phyloP scores from a whole-genome alignment of 1,139 yeast genomes.

The Debaryomyces subglobosus region DNA sequence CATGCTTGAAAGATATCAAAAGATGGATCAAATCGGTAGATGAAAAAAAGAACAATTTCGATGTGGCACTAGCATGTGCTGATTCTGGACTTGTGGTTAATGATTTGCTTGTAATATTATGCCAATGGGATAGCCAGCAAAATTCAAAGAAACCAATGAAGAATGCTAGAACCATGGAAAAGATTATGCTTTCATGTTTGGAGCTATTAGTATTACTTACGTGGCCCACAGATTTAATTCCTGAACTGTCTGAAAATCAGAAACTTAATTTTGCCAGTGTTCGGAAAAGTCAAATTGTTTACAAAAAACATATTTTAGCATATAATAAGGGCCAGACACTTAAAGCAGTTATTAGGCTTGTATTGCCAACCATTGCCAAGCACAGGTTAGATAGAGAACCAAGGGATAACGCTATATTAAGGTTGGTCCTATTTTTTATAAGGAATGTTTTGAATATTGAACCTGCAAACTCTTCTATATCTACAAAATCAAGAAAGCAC shows the following conservation, averaged over 20 bases:
- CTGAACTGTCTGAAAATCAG: conserved; percentile 59
- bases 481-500: conserved; percentile 35
- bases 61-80: conserved; percentile 87
- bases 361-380: conserved; percentile 64
- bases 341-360: conserved; percentile 70
- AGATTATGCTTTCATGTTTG: conserved; percentile 68
- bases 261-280: conserved; percentile 60
- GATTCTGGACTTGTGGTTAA: conserved; percentile 73
- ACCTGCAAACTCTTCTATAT: conserved; percentile 58
- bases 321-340: conserved; percentile 64
- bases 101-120: conserved; percentile 75
- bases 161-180: conserved; percentile 48
- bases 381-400: conserved; percentile 61
- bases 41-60: conserved; percentile 66
- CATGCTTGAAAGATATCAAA: conserved; percentile 84
- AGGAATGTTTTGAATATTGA: conserved; percentile 78
- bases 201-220: conserved; percentile 84
- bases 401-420: conserved; percentile 72
- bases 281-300: conserved; percentile 64
- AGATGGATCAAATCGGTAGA: conserved; percentile 88
- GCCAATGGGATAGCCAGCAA: conserved; percentile 66
- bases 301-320: conserved; percentile 69
- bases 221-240: conserved; percentile 66
- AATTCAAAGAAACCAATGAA: conserved; percentile 24
- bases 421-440: conserved; percentile 71